Evolutionary conservation across 208 protist genomes (phyloP), one percentile per base, ranked within the genome.

Genomic region (Strigomonas galati): DNA sequence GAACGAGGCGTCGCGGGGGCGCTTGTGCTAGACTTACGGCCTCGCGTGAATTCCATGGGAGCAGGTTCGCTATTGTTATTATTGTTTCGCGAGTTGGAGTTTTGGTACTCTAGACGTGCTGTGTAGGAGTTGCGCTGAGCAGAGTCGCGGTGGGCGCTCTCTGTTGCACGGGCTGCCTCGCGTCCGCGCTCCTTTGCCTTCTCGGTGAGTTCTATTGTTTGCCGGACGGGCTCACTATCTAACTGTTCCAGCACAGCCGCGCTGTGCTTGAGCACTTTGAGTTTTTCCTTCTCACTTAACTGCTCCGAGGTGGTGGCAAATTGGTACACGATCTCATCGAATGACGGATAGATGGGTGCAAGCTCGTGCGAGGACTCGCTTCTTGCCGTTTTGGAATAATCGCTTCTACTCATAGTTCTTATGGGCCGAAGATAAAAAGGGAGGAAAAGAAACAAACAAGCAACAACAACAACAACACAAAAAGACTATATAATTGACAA

Each of bases 291-390:
- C 2, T n/a, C 5, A 10, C 26, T 30, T 7, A 72, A 49, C 23
- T 56, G 48, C 43, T 59, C 51, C 1, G 67, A 72, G 44, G 7
- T 55, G 48, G 67, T 66, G 12, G 59, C 64, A 26, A 72, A 72
- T 32, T 72, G 57, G 43, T 60, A 72, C 2, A 72, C 67, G 7
- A 72, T 61, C 59, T 65, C 67, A 30, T 72, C 67, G 40, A 72
- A 72, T 31, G 59, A 55, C 5, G 52, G 37, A 32, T 40, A 40
- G 35, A 10, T 10, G 35, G 35, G 7, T 10, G 10, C 10, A 4
- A 40, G 35, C 10, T 40, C 35, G 35, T 40, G 4, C 35, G 35
- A 40, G 7, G 4, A 4, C 4, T 40, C 35, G 10, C 7, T 14
- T 10, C 35, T 4, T 10, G 35, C 35, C 7, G 35, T 40, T 40